Evolutionary conservation across 2,329 filamentous ascomycete genomes (phyloP), one percentile per base, ranked within the genome.

Genomic region (Aureobasidium sp.): DNA sequence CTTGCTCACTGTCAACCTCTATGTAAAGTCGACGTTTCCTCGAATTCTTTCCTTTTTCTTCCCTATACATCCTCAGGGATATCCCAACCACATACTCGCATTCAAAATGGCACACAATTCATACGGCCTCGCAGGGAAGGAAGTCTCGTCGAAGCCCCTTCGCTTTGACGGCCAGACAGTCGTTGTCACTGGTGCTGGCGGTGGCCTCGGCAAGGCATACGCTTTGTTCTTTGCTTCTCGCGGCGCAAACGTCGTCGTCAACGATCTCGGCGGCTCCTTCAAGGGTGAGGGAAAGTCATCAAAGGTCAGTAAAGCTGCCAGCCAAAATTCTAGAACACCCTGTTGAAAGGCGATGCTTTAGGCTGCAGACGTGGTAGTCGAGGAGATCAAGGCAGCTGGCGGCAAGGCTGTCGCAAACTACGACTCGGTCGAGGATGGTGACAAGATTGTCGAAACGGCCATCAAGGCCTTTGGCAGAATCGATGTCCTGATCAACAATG

Each of bases 331-430:
- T 4, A 29, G 35, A 27, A 27, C 2, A 11, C 14, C 12, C 6
- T 22, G 10, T 7, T 22, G 35, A 39, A 11, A 22, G 21, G 54
- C 16, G 7, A n/a, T 2, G 29, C 16, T 21, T 56, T 56, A 91
- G 86, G 84, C 86, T 58, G 88, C 88, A 64, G 88, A 94, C 78
- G 79, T 84, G 41, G 86, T 91, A 56, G 86, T 91, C 68, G 75
- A 88, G 63, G 84, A 89, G 74, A 91, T 91, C 72, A 90, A 85
- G 72, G 79, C 83, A 67, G 86, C 85, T 50, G 93, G 93, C 70
- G 93, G 93, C 70, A 94, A 95, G 72, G 93, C 93, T 56, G 90
- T 95, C 45, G 90, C 91, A 71, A 97, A 96, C 80, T 97, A 97
- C 79, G 87, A 98, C 76, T 84, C 81, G 69, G 91, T 95, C 73